Percentiles rank a stretch among this genome's conserved stretches.
phyloP scores from a whole-genome alignment of 2,329 filamentous ascomycete species.

The Samsoniella hepiali region DNA sequence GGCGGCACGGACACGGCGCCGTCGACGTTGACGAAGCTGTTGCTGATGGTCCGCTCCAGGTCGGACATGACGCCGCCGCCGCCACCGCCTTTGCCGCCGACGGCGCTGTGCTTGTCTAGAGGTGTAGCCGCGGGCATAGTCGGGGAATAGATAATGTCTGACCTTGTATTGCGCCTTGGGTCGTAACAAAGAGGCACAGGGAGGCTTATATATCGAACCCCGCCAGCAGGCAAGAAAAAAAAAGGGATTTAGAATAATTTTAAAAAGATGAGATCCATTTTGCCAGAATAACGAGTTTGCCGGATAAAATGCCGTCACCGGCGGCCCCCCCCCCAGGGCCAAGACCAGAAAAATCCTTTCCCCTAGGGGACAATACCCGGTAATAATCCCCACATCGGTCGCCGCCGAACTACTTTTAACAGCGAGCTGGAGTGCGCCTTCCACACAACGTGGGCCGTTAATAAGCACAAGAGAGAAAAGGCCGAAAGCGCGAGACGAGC shows the following conservation, averaged over 20 bases:
- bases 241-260: neutral
- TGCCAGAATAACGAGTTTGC: neutral
- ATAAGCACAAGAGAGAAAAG: neutral
- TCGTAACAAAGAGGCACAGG: no score
- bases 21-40: conserved; percentile 11
- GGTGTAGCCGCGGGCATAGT: neutral
- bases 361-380: neutral
- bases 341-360: neutral
- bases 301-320: neutral
- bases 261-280: neutral
- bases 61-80: neutral
- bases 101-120: neutral
- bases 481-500: neutral
- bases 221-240: neutral
- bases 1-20: conserved; percentile 14
- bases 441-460: neutral
- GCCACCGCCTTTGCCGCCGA: neutral
- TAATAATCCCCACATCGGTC: conserved; percentile 5
- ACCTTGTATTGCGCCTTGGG: neutral
- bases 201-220: neutral
- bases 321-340: no score
- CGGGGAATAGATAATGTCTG: neutral
- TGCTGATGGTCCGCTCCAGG: conserved; percentile 7
- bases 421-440: neutral
- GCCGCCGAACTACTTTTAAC: neutral